Conservation (phyloP, 1,284 basidiomycete species). For the Fomitopsis palustris region DNA sequence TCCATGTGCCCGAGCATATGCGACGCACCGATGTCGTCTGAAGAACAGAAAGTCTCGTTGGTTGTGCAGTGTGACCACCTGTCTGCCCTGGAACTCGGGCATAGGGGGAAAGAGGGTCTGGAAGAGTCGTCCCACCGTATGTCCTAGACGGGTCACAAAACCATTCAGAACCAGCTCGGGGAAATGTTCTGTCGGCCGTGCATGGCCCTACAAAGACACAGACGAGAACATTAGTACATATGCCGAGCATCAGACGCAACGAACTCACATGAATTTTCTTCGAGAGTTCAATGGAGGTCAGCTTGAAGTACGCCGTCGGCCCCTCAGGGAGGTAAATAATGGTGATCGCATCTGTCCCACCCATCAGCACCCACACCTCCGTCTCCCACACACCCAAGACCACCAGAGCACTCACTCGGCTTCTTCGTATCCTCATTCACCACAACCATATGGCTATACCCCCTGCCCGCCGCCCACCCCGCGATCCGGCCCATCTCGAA, state of each 20-base stretch:
- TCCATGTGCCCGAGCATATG: background rate
- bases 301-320: constrained; percentile 95
- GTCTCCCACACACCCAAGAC: background rate
- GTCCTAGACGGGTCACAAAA: constrained; percentile 92
- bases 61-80: constrained; percentile 97
- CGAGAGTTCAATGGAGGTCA: constrained; percentile 85
- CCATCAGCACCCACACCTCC: background rate
- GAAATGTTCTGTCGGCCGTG: constrained; percentile 87
- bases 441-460: constrained; percentile 86
- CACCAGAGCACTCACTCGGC: constrained; percentile 63
- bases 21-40: constrained; percentile 80
- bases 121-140: constrained; percentile 91
- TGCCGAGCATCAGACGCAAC: background rate
- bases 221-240: background rate
- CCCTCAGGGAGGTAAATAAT: constrained; percentile 89
- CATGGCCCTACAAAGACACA: constrained; percentile 68
- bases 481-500: constrained; percentile 94
- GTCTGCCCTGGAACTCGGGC: constrained; percentile 94
- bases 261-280: constrained; percentile 79
- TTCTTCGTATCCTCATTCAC: constrained; percentile 95
- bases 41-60: constrained; percentile 99
- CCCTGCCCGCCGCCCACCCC: constrained; percentile 88
- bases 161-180: constrained; percentile 97
- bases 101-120: constrained; percentile 94
- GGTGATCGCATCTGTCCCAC: constrained; percentile 79